Conservation (phyloP, 1,139 yeast species). For the Nakaseomyces delphensis region DNA sequence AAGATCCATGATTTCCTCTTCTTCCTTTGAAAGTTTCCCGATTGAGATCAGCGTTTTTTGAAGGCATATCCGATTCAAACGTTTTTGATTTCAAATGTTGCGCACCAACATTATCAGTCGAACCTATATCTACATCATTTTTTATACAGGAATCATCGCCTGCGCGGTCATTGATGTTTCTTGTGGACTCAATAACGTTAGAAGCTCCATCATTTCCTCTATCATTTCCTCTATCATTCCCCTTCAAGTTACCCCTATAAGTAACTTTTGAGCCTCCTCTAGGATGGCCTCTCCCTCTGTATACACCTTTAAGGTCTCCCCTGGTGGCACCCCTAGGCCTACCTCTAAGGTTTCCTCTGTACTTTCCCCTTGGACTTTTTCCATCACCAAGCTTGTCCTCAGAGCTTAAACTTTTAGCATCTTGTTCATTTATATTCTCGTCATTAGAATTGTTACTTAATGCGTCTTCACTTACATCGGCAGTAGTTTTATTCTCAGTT, state of each 20-base stretch:
- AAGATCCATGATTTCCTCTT: background rate
- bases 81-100: background rate
- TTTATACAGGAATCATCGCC: background rate
- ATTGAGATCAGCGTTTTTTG: background rate
- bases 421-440: no score
- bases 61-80: background rate
- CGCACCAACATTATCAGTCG: background rate
- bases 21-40: background rate
- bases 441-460: no score
- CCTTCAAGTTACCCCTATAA: background rate
- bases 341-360: slow-evolving; percentile 1
- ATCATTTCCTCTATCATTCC: background rate
- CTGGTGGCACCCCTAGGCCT: background rate
- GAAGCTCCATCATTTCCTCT: background rate
- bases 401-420: no score
- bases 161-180: background rate
- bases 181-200: background rate
- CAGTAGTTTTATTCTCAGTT: no score
- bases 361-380: background rate
- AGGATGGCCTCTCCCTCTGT: background rate
- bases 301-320: background rate
- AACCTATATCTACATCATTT: background rate
- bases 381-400: background rate
- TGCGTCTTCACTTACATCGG: no score
- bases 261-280: background rate